Evolutionary conservation across 2,329 filamentous ascomycete species (phyloP), one percentile per base, ranked within the genome.

Genomic region (Kalmusia sp.): DNA sequence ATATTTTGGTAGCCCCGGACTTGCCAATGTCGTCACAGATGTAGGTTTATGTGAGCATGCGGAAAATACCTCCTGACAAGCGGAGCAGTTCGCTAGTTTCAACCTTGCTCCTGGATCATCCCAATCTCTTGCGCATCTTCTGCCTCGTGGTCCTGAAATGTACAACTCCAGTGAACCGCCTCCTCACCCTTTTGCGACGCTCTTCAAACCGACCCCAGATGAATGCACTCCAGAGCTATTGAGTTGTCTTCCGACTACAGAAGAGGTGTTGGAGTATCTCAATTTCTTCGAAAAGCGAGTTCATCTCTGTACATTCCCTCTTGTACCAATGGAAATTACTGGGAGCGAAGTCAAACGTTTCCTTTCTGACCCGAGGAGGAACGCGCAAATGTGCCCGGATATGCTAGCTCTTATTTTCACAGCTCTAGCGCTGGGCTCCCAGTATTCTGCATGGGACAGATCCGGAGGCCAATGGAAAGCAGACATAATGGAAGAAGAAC

Each of bases 1-100:
- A 4, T 82, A 81, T 62, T 82, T 81, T 63, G 79, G 79, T 6
- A 78, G 75, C 37, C 79, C 80, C n/a, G 76, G 76, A 5, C 69
- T 81, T 35, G 77, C 77, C 11, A 81, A 72, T 54, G 74, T 81
- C 24, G 71, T 80, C 31, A 69, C 70, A 52, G 79, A 82, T 62
- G 79, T 80, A 59, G 51, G 69, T 44, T 54, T 27, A 39, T 15
- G 37, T 7, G 9, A 7, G 0, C 12, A 35, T 25, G 6, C 28
- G 64, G 39, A 30, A 39, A 39, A 35, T 25, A 22, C 4, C 28
- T n/a, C 47, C 67, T 73, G 41, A 70, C 34, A 15, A 25, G 22
- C 9, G 21, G 12, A 15, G 7, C 52, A 78, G 79, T 81, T 80
- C 53, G 76, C 78, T 17, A 73, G 70, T 44, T 63, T 78, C 8